phyloP scores from a whole-genome alignment of 306 rosid species.

The Sophora flavescens region DNA sequence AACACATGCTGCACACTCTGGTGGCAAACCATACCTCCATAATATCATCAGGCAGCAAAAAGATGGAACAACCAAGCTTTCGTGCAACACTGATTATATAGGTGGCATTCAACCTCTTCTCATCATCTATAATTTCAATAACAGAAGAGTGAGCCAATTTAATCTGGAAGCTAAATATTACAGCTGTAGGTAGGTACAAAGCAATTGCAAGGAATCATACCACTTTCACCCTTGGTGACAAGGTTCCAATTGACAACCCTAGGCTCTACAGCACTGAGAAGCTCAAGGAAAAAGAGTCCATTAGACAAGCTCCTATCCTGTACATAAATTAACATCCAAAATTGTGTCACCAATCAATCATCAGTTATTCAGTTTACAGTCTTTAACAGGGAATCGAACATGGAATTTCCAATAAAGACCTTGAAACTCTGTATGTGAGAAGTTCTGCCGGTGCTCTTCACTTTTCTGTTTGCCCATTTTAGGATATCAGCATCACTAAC shows the following conservation, averaged over 20 bases:
- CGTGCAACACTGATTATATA: slow-evolving; percentile 94
- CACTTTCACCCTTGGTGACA: slow-evolving; percentile 90
- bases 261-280: slow-evolving; percentile 96
- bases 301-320: slow-evolving; percentile 90
- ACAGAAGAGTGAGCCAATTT: slow-evolving; percentile 35
- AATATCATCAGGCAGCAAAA: slow-evolving; percentile 93
- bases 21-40: slow-evolving; percentile 70
- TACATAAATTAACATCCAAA: slow-evolving; percentile 30
- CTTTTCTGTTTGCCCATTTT: slow-evolving; percentile 86
- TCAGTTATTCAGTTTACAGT: slow-evolving; percentile 5
- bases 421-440: slow-evolving; percentile 86
- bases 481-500: slow-evolving; percentile 86
- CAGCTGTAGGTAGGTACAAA: neutral
- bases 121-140: slow-evolving; percentile 66
- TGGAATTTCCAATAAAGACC: slow-evolving; percentile 52
- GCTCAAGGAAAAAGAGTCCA: slow-evolving; percentile 92
- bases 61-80: slow-evolving; percentile 96
- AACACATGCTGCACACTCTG: neutral
- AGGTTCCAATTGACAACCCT: slow-evolving; percentile 99
- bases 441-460: slow-evolving; percentile 78
- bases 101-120: slow-evolving; percentile 93
- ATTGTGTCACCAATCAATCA: slow-evolving; percentile 28
- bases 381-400: neutral
- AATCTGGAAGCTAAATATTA: slow-evolving; percentile 2
- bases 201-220: slow-evolving; percentile 55